Evolutionary conservation across 768 basidiomycete species (phyloP), one percentile per base, ranked within the genome.

Genomic region (Serendipita vermifera): DNA sequence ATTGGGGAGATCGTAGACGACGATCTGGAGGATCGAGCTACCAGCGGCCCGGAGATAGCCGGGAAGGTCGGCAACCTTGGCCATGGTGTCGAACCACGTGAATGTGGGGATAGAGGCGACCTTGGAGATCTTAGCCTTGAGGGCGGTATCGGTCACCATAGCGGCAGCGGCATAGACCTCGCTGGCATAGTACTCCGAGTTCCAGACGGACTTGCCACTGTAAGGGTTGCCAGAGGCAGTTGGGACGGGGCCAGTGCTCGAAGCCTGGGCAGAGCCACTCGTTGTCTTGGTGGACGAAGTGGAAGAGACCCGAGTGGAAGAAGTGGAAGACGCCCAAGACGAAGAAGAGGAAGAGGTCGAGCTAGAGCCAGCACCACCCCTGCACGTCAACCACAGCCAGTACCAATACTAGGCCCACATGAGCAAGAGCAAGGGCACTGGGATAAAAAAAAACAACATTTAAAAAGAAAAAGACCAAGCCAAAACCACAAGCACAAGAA

Each of bases 71-170:
- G 78, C 69, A 24, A 76, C 73, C 70, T 82, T 82, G 60, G 77
- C 69, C 33, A 79, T 70, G 51, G 68, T 66, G 63, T 82, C 79
- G 64, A 80, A 73, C 79, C 79, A 81, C 48, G 71, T 78, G 72
- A 81, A 82, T 36, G 76, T 79, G 17, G 80, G 79, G 63, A 81
- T 77, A 15, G 75, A 69, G n/a, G 74, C 77, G 36, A 82, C 75
- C 48, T 66, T 69, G 31, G 70, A 57, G 40, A 79, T 80, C 66
- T 80, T 77, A 20, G 79, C 69, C 40, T 71, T 69, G 46, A 70
- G 66, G 22, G 74, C 74, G 1, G 80, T 26, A 60, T 80, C 76
- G 48, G 71, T 68, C 62, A 81, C 79, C 17, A 61, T 55, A 13
- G 68, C 70, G 24, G 75, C 77, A 9, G 78, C 80, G 27, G 76